Conservation (phyloP, 441 rosid genomes). For the Manihot esculenta region DNA sequence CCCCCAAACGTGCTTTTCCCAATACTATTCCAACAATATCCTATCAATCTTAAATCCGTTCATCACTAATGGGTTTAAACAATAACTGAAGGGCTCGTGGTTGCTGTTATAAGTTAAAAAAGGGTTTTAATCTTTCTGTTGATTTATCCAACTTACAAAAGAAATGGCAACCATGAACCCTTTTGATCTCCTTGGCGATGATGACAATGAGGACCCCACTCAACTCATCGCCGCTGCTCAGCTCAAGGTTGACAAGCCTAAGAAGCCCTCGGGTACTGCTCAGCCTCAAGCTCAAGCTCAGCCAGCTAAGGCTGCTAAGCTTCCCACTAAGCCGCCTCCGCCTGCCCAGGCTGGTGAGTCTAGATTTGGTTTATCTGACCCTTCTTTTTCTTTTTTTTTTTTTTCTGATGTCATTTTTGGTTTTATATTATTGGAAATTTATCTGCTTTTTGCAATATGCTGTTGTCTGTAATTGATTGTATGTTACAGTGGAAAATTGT, state of each 20-base stretch:
- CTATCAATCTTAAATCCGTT: constrained; percentile 20
- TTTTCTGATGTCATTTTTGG: not conserved
- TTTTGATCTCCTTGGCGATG: constrained; percentile 76
- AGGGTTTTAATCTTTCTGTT: constrained; percentile 9
- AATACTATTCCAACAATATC: not conserved
- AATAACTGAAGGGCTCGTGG: constrained; percentile 29
- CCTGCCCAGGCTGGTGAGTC: constrained; percentile 75
- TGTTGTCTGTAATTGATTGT: not conserved
- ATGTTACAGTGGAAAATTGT: no score
- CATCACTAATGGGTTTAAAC: constrained; percentile 32
- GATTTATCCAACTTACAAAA: not conserved
- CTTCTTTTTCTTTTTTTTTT: not conserved
- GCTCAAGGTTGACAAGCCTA: constrained; percentile 58
- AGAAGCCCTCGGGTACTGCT: constrained; percentile 43
- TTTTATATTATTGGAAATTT: not conserved
- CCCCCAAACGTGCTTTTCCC: constrained; percentile 6
- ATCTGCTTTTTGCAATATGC: not conserved
- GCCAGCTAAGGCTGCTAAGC: constrained; percentile 51
- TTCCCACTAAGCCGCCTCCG: constrained; percentile 67
- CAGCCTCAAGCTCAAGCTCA: constrained; percentile 44
- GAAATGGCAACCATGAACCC: constrained; percentile 82
- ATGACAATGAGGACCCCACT: constrained; percentile 68
- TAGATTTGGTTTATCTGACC: constrained; percentile 2
- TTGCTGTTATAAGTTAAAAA: constrained; percentile 27
- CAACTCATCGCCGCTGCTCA: constrained; percentile 53